A percentile compares a stretch with the other conserved stretches of the same genome.
Conservation (phyloP, 2,329 filamentous ascomycete species). For the Amesomyces nigricolor region DNA sequence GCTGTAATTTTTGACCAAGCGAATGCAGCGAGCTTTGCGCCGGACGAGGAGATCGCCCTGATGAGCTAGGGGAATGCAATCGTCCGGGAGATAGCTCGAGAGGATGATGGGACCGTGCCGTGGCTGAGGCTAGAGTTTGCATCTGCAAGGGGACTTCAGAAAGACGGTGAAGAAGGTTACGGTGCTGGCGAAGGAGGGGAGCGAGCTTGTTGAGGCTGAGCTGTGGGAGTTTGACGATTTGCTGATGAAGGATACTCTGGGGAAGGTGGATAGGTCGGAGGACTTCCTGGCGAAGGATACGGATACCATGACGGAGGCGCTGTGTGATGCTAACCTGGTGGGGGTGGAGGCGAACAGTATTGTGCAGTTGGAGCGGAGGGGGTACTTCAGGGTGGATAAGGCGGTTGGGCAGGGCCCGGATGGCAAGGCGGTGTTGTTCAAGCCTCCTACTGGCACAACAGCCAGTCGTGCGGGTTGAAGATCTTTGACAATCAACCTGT, state of each 20-base stretch:
- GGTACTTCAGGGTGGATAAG: conserved; percentile 83
- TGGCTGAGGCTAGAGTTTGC: conserved; percentile 74
- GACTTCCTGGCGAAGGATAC: conserved; percentile 75
- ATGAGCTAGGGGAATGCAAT: conserved; percentile 96
- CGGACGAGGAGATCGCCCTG: conserved; percentile 86
- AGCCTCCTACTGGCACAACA: conserved; percentile 51
- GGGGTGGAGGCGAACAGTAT: conserved; percentile 81
- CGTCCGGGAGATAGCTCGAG: conserved; percentile 57
- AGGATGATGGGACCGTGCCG: conserved; percentile 51
- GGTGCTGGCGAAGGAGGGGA: conserved; percentile 73
- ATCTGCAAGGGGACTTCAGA: conserved; percentile 89
- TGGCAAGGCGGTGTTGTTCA: conserved; percentile 50
- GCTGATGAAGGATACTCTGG: conserved; percentile 89
- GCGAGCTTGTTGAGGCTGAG: conserved; percentile 74
- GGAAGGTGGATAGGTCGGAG: conserved; percentile 80
- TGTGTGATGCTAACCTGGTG: conserved; percentile 75
- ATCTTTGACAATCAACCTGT: too few species aligned
- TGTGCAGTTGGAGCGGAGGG: conserved; percentile 90
- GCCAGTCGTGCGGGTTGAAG: neutral
- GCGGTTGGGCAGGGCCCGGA: conserved; percentile 45
- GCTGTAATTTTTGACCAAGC: conserved; percentile 78
- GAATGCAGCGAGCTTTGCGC: conserved; percentile 74
- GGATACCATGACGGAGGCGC: conserved; percentile 64
- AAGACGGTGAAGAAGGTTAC: conserved; percentile 95
- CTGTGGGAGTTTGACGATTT: conserved; percentile 94